Evolutionary conservation across 306 rosid species (phyloP).

Genomic region (Cicer chorassanicum): DNA sequence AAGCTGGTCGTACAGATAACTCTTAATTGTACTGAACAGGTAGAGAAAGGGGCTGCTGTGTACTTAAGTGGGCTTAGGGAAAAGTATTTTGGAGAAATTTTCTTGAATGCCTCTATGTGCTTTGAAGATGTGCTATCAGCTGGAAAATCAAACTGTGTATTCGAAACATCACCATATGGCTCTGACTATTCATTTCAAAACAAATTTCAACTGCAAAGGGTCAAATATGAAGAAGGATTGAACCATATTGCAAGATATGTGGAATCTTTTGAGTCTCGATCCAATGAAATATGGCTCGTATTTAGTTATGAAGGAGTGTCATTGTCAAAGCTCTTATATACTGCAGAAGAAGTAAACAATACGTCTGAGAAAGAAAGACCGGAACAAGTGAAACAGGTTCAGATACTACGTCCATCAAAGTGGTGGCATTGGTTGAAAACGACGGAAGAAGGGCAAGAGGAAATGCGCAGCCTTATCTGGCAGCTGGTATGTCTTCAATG

Average conservation of each 20-base stretch:
- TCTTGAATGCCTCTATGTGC: constrained; percentile 74
- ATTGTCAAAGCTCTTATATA: constrained; percentile 82
- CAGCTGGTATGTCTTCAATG: constrained; percentile 74
- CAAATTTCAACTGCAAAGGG: constrained; percentile 45
- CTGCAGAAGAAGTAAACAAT: constrained; percentile 60
- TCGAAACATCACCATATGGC: constrained; percentile 55
- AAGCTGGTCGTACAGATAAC: constrained; percentile 41
- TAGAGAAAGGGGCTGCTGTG: constrained; percentile 90
- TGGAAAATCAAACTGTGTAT: constrained; percentile 55
- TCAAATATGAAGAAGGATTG: constrained; percentile 78
- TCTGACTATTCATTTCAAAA: constrained; percentile 52
- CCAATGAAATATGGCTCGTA: constrained; percentile 96
- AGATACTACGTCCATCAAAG: constrained; percentile 77
- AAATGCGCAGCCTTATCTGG: constrained; percentile 84
- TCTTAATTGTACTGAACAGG: constrained; percentile 59
- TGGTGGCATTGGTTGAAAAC: constrained; percentile 99
- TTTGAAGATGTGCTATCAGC: constrained; percentile 61
- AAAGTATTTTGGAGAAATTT: constrained; percentile 89
- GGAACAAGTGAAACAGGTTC: constrained; percentile 64
- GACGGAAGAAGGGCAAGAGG: constrained; percentile 84
- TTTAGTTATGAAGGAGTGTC: constrained; percentile 83
- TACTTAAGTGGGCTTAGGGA: constrained; percentile 93
- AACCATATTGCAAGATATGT: constrained; percentile 93
- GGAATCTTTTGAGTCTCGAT: constrained; percentile 87
- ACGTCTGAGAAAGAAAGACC: constrained; percentile 53